These are phyloP conservation scores for Leptodermis oblonga DNA, from an alignment of 257 asterid genomes.

Conservation along the genomic window DNA sequence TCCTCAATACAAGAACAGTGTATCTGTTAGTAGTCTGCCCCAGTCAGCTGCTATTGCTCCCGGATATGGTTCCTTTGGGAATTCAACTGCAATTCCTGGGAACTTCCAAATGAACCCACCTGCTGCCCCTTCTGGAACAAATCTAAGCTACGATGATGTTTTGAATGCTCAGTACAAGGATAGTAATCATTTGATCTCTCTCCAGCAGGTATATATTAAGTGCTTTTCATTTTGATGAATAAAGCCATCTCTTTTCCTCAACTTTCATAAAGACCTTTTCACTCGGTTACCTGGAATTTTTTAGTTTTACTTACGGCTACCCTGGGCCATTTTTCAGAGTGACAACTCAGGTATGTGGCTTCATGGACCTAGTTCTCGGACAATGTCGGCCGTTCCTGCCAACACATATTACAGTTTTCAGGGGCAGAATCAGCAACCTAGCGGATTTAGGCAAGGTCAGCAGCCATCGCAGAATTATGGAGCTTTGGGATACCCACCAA, in stretches of 20 bases:
- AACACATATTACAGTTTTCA: conserved; percentile 50
- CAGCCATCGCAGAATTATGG: conserved; percentile 76
- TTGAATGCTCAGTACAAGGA: conserved; percentile 80
- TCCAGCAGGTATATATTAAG: conserved; percentile 58
- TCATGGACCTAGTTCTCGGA: conserved; percentile 71
- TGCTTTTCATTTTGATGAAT: background rate
- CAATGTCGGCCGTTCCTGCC: conserved; percentile 64
- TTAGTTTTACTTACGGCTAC: background rate
- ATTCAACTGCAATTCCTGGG: conserved; percentile 45
- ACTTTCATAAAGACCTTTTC: background rate
- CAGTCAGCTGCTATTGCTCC: conserved; percentile 72
- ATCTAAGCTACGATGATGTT: conserved; percentile 55
- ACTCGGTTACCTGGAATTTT: background rate
- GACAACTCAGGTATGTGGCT: conserved; percentile 76
- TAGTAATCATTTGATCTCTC: conserved; percentile 51
- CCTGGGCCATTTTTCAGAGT: conserved; percentile 34
- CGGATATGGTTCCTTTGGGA: conserved; percentile 63
- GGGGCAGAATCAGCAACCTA: conserved; percentile 65
- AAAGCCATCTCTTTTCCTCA: background rate
- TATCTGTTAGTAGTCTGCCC: conserved; percentile 59
- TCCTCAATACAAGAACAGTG: conserved; percentile 60
- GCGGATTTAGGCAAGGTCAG: conserved; percentile 81
- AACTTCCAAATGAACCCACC: conserved; percentile 63
- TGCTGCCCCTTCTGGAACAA: conserved; percentile 53
- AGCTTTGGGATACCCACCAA: conserved; percentile 65